Percentiles rank a stretch among this genome's conserved stretches.
Conservation (phyloP, 208 protist genomes). For the Herpetomonas samuelpessoai region DNA sequence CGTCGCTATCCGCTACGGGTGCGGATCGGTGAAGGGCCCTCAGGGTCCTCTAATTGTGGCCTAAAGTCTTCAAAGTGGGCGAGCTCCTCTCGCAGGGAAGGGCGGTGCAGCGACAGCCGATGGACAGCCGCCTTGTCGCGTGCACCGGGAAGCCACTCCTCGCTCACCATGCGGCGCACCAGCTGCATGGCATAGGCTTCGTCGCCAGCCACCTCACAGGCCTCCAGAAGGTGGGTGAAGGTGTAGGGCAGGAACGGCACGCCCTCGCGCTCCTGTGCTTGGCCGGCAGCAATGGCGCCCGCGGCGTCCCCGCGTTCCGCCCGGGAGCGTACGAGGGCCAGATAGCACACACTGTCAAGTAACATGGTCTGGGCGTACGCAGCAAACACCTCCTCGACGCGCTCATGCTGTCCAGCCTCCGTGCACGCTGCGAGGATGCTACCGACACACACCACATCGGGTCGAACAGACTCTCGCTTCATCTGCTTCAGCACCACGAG, state of each 20-base stretch:
- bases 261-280: conserved; percentile 42
- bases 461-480: conserved; percentile 59
- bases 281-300: conserved; percentile 47
- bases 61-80: not conserved
- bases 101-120: conserved; percentile 24
- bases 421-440: conserved; percentile 59
- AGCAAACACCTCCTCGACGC: conserved; percentile 56
- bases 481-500: conserved; percentile 56
- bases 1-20: too few relatives aligned
- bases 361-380: conserved; percentile 51
- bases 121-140: conserved; percentile 27
- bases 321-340: conserved; percentile 60
- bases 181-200: conserved; percentile 45
- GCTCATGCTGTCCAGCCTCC: conserved; percentile 29
- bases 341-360: conserved; percentile 77
- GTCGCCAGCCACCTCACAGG: conserved; percentile 40
- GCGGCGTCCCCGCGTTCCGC: conserved; percentile 29
- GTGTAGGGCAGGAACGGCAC: conserved; percentile 73
- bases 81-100: conserved; percentile 6
- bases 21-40: too few relatives aligned
- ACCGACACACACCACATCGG: conserved; percentile 69
- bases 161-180: conserved; percentile 48
- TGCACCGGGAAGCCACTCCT: conserved; percentile 45
- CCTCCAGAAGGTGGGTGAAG: conserved; percentile 60
- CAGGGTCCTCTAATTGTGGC: not conserved